A percentile compares a stretch with the other conserved stretches of the same genome.
phyloP scores from a whole-genome alignment of 345 rosid species.

The Eucalyptus tenuipes region DNA sequence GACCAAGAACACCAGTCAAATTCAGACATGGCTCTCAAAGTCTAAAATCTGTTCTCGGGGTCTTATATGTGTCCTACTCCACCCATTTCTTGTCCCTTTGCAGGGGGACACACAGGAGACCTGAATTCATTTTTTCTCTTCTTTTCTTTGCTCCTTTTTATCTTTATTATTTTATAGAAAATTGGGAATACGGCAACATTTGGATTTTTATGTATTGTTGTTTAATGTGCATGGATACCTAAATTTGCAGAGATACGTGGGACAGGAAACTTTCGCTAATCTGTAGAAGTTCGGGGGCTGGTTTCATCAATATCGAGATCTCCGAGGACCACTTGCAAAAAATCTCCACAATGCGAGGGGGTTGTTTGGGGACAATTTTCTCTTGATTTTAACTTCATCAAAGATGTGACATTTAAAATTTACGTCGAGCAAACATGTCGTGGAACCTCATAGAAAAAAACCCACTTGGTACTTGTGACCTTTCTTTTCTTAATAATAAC shows the following conservation, averaged over 20 bases:
- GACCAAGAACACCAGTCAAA: neutral
- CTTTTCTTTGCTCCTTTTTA: neutral
- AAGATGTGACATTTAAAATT: neutral
- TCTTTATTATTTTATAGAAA: neutral
- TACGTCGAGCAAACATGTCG: neutral
- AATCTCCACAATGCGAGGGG: neutral
- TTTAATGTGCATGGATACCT: neutral
- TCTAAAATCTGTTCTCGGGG: neutral
- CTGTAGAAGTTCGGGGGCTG: neutral
- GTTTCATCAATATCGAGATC: neutral
- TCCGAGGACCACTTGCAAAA: neutral
- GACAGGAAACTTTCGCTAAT: neutral
- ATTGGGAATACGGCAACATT: neutral
- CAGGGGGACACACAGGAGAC: neutral
- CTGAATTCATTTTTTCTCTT: neutral
- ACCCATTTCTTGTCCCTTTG: neutral
- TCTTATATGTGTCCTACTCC: neutral
- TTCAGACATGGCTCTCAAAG: neutral
- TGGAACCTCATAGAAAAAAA: neutral
- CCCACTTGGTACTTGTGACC: neutral
- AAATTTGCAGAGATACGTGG: neutral
- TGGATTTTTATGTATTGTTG: neutral
- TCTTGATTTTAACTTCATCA: neutral
- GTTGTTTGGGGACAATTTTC: neutral
- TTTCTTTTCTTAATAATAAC: neutral